Evolutionary conservation across 129 eudicot species (phyloP), one percentile per base, ranked within the genome.

Genomic region (Centella asiatica): DNA sequence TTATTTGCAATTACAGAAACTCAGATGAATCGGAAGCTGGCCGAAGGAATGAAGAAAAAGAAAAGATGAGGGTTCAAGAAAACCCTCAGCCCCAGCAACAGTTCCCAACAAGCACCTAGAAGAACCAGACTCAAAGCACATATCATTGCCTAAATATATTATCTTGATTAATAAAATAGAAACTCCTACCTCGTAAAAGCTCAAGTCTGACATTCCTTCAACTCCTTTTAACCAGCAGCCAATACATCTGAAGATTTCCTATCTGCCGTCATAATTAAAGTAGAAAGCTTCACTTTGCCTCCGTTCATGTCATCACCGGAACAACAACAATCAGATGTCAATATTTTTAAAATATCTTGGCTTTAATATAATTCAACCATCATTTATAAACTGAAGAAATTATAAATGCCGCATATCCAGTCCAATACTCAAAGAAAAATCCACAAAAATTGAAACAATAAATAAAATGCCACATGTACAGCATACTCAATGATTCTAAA

Each of bases 181-280:
- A 58, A 63, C 51, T 50, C 74, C 23, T 70, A 88, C 96, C 96
- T 81, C 85, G 45, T 79, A 81, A 77, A 75, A 53, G 62, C 74
- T 76, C 84, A 78, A 82, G 64, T 89, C 88, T 37, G 90, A 80
- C 97, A 89, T 89, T 81, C 81, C 90, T 78, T 64, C 65, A 48
- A 73, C 32, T 40, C 45, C 66, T 69, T 76, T 69, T 75, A 89
- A 29, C 90, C 97, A 75, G 87, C 76, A 76, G 83, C 44, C 59
- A 72, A 50, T 19, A 73, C 54, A 75, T 28, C 70, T 22, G 71
- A 47, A 18, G 23, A 25, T 54, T 39, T 68, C 71, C 72, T 57
- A 75, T 72, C 72, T 23, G 81, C 48, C 57, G 31, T 76, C 89
- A 88, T 85, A 66, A 37, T 66, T 60, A 46, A 37, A 50, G 27